Evolutionary conservation across 306 rosid genomes (phyloP).

Genomic region (Vigna nakashimae): DNA sequence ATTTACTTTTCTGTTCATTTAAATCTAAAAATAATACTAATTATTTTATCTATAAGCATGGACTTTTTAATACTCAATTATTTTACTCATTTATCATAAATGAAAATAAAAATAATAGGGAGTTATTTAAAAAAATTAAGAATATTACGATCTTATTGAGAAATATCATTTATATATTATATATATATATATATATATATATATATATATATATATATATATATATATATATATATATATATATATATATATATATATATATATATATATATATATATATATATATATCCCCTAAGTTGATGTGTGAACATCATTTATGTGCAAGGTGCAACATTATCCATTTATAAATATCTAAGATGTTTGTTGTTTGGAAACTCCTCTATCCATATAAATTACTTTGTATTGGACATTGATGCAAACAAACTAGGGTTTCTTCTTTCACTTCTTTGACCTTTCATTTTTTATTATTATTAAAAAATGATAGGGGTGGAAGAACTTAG

Average conservation of each 20-base stretch:
- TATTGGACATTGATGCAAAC: neutral
- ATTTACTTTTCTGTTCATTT: too few species aligned
- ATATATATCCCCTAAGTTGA: neutral
- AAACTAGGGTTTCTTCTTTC: neutral
- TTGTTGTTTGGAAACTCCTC: conserved; percentile 22
- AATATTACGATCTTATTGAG: too few species aligned
- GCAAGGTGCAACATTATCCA: neutral
- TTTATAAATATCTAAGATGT: conserved; percentile 40
- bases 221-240: too few species aligned
- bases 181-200: too few species aligned
- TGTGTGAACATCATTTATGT: conserved; percentile 26
- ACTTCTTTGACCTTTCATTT: conserved; percentile 20
- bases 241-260: too few species aligned
- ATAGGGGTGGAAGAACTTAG: neutral
- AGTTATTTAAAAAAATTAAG: neutral
- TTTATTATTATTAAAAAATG: conserved; percentile 7
- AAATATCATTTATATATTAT: too few species aligned
- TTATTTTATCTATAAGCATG: neutral
- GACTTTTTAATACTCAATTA: neutral
- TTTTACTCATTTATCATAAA: neutral
- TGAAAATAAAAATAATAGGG: neutral
- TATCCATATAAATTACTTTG: neutral
- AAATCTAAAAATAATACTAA: too few species aligned
- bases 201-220: too few species aligned
- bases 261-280: too few species aligned